Percentiles rank a stretch among this genome's conserved stretches.
phyloP scores from a whole-genome alignment of 306 rosid species.

The Dalbergia cultrata region DNA sequence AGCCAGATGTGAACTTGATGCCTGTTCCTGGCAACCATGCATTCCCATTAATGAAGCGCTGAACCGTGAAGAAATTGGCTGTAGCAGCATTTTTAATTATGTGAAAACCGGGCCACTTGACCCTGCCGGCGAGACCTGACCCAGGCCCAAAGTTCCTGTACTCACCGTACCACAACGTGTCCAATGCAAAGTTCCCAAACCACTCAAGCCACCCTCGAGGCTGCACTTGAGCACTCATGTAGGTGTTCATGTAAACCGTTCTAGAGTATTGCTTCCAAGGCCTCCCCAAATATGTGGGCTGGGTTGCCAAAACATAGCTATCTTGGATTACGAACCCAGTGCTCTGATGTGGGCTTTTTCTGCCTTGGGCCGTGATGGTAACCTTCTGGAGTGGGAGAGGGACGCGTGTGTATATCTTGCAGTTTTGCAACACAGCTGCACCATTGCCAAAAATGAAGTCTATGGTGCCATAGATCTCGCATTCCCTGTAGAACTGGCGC shows the following conservation, averaged over 20 bases:
- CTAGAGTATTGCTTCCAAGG: conserved; percentile 85
- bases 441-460: conserved; percentile 93
- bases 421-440: conserved; percentile 78
- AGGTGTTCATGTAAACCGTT: conserved; percentile 78
- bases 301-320: conserved; percentile 71
- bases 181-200: conserved; percentile 76
- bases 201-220: conserved; percentile 91
- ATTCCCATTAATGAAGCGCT: conserved; percentile 61
- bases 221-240: conserved; percentile 77
- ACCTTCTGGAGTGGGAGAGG: conserved; percentile 82
- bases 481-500: conserved; percentile 82
- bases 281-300: conserved; percentile 78
- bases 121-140: conserved; percentile 48
- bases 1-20: conserved; percentile 63
- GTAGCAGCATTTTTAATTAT: conserved; percentile 58
- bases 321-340: conserved; percentile 82
- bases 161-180: conserved; percentile 91
- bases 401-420: conserved; percentile 79
- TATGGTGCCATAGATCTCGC: conserved; percentile 80
- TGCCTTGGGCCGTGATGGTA: conserved; percentile 84
- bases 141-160: conserved; percentile 80
- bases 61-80: conserved; percentile 64
- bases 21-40: conserved; percentile 82
- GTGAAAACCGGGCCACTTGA: conserved; percentile 83
- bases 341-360: conserved; percentile 81